Base-by-base conservation (phyloP, 164 flowering plant species). In the Brasenia schreberi region DNA sequence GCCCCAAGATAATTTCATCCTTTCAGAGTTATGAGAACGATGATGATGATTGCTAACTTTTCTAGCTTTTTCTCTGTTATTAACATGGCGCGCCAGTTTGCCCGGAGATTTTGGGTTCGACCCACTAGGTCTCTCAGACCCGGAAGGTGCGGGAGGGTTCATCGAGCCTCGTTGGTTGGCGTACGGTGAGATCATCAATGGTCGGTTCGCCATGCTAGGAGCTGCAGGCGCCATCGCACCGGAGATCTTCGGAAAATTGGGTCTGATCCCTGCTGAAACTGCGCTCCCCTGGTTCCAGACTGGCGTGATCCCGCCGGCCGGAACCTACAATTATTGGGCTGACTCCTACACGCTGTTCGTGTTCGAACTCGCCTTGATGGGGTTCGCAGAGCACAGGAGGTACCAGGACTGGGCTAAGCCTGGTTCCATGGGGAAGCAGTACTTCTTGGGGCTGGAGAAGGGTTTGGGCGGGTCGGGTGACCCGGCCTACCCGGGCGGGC, bases 331-430 rank as follows among this genome's bases (percentile, higher is more conserved):
- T 75, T 91, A 91, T 81, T 88, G 97, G 96, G 96, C 97, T 0
- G 97, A 91, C 78, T 68, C 77, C 0, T 94, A 74, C 85, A 94
- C 98, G 0, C 87, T 94, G 42, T 94, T 94, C 44, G 95, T 90
- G 1, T 43, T 90, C 0, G 98, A 93, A 69, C 70, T 93, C 89
- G 97, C 96, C 3, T 83, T 93, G n/a, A 83, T 93, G 97, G 98
- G 98, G 5, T 93, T 93, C 52, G 98, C 98, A 0, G 97, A 93
- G 84, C 98, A 93, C 86, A 76, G 98, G 75, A 85, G 98, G 68
- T 78, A 80, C 72, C 97, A 87, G 39, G 97, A 85, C 81, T 91
- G 90, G 91, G 65, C 43, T 64, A 91, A 87, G 0, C 97, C 93
- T 0, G 97, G 97, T 1, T 88, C 84, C 61, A 78, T 91, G 97